Evolutionary conservation across 139 green algal genomes (phyloP), one percentile per base, ranked within the genome.

Genomic region (Chlamydomonas asymmetrica): DNA sequence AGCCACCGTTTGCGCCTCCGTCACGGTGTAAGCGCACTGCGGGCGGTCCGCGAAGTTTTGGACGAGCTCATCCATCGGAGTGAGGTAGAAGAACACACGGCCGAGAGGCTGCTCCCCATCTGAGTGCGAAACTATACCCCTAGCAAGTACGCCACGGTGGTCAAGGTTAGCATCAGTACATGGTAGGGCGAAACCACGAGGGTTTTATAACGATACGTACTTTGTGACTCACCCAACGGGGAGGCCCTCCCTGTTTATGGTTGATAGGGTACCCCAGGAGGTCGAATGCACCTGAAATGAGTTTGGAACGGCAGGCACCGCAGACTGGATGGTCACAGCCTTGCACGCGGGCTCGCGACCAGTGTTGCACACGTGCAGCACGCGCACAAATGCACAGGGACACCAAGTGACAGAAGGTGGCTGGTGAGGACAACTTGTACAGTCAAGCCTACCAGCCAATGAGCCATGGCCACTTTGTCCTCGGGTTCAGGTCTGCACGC

Each of bases 21-120:
- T 59, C 54, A 75, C 27, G 9, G 68, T 75, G 52, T 50, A 66
- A 2, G 52, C 39, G 31, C 38, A 37, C 52, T 18, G 22, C 5
- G 68, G 68, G 35, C 56, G 25, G 20, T 18, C 52, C 3, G 48
- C 23, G 27, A 63, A 0, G 73, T 81, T 63, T 72, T 82, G 35
- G 40, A 71, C 75, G 1, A 79, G 71, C 66, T 83, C 71, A 22
- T 75, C 71, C 71, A 79, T 79, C 7, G 57, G 29, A 0, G 86
- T 85, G 0, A 91, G 64, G 60, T 87, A 89, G 72, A 91, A 89
- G 23, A 86, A 76, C 3, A 91, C 66, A 2, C 86, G 73, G 18
- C 86, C 84, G 16, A 75, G 86, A 3, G 84, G 56, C 2, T 73
- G 35, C 45, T 64, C 59, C 1, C 86, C 84, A 64, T 91, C 84